Evolutionary conservation across 148 eudicot species (phyloP), one percentile per base, ranked within the genome.

Genomic region (Rhododendron griersonianum): DNA sequence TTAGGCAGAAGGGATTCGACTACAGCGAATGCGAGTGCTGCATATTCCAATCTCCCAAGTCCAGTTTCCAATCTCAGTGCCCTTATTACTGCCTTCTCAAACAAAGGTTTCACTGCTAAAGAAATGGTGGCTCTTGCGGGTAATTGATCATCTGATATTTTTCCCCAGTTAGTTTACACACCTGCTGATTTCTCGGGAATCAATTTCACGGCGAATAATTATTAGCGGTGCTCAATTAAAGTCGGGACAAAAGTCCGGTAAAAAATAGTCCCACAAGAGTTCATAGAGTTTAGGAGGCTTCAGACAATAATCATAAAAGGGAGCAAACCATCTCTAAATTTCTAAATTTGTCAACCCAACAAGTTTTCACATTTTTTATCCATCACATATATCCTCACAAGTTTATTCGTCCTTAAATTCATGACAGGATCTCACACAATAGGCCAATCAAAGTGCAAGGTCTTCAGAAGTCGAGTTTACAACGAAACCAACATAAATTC

Each of bases 401-500:
- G 41, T 33, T 33, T 25, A 1, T 71, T 71, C 1, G 9, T 33
- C 9, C 9, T 30, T 21, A 71, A 71, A 33, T 21, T 71, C 3
- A 76, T 76, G 23, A 16, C 80, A 76, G 80, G 80, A 39, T 76
- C 80, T 37, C 78, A 88, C 89, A 13, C 82, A 37, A 50, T 75
- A 7, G 92, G 95, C 2, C 94, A 88, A 84, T 92, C 98, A 28
- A 89, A 95, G 81, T 95, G 98, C 85, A 81, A 78, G 4, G 35
- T 63, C 7, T 95, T 92, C 83, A 55, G 94, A 47, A 41, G 53
- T 45, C 88, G 91, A 0, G 84, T 93, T 45, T 92, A 92, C 85
- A 93, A 93, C 18, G 98, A 94, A 28, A 81, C 88, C 84, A 92
- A 95, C 90, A 94, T 95, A 78, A 65, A 93, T 65, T 7, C 95